Conservation (phyloP, 2,329 filamentous ascomycete species). For the Aureobasidium vineae region DNA sequence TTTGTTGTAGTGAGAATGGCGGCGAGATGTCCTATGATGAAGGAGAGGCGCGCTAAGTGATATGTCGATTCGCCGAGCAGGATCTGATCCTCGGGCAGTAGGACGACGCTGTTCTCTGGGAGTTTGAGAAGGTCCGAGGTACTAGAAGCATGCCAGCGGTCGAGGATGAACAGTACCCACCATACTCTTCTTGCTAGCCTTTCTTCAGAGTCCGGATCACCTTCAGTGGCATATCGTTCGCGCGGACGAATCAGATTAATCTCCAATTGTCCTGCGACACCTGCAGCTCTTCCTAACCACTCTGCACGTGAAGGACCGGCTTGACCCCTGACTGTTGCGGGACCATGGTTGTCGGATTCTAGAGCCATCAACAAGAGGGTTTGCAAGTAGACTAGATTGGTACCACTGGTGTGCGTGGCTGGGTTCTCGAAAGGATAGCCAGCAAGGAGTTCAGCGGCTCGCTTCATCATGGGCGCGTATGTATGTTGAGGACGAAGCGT, state of each 20-base stretch:
- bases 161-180: constrained; percentile 70
- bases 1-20: constrained; percentile 49
- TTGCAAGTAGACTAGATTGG: constrained; percentile 61
- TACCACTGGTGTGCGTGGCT: constrained; percentile 42
- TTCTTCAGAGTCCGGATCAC: constrained; percentile 60
- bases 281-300: constrained; percentile 64
- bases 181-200: constrained; percentile 64
- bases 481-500: constrained; percentile 38
- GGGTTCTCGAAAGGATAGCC: constrained; percentile 48
- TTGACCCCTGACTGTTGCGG: constrained; percentile 48
- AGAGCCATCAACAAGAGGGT: constrained; percentile 65
- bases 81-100: constrained; percentile 58
- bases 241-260: constrained; percentile 52
- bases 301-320: constrained; percentile 51
- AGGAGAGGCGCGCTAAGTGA: constrained; percentile 62
- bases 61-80: constrained; percentile 64
- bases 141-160: constrained; percentile 70
- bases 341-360: constrained; percentile 60
- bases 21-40: constrained; percentile 58
- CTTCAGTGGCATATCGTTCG: constrained; percentile 45
- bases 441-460: constrained; percentile 46
- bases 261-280: constrained; percentile 63
- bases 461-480: constrained; percentile 42
- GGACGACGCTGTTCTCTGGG: constrained; percentile 60
- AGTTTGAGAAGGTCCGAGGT: constrained; percentile 63